Conservation (phyloP, 2,329 filamentous ascomycete genomes). For the Verticillium nonalfalfae region DNA sequence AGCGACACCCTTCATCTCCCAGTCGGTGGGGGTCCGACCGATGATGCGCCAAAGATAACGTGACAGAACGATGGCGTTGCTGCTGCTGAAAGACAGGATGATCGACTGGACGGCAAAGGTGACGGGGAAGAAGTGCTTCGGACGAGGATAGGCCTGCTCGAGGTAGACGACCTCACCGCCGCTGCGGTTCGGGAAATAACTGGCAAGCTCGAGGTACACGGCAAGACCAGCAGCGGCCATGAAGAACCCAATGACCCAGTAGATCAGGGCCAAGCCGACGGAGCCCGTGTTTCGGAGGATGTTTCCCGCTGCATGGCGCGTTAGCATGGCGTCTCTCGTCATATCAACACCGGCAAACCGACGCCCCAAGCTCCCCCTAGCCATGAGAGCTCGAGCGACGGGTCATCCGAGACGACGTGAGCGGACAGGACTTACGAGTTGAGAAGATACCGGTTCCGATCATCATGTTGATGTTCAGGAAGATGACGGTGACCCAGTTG, state of each 20-base stretch:
- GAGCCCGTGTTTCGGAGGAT: slow-evolving; percentile 57
- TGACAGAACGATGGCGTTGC: slow-evolving; percentile 59
- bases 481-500: slow-evolving; percentile 47
- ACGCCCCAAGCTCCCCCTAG: too few species aligned
- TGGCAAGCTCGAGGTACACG: slow-evolving; percentile 57
- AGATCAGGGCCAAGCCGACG: slow-evolving; percentile 55
- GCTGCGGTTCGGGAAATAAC: slow-evolving; percentile 61
- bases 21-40: slow-evolving; percentile 42
- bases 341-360: too few species aligned
- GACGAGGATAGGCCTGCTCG: slow-evolving; percentile 60
- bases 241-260: slow-evolving; percentile 58
- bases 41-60: slow-evolving; percentile 56
- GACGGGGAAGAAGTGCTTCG: slow-evolving; percentile 57
- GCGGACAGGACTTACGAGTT: slow-evolving; percentile 43
- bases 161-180: slow-evolving; percentile 63
- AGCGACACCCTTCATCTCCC: slow-evolving; percentile 62
- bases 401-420: neutral
- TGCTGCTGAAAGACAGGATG: slow-evolving; percentile 58
- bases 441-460: slow-evolving; percentile 60
- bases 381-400: too few species aligned
- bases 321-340: slow-evolving; percentile 1
- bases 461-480: slow-evolving; percentile 57
- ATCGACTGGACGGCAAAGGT: slow-evolving; percentile 59
- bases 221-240: slow-evolving; percentile 48
- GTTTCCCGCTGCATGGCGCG: slow-evolving; percentile 35